A percentile compares a stretch with the other conserved stretches of the same genome.
These are phyloP conservation scores for Hirschfeldia incana DNA, from an alignment of 345 rosid genomes.

Conservation along the genomic window DNA sequence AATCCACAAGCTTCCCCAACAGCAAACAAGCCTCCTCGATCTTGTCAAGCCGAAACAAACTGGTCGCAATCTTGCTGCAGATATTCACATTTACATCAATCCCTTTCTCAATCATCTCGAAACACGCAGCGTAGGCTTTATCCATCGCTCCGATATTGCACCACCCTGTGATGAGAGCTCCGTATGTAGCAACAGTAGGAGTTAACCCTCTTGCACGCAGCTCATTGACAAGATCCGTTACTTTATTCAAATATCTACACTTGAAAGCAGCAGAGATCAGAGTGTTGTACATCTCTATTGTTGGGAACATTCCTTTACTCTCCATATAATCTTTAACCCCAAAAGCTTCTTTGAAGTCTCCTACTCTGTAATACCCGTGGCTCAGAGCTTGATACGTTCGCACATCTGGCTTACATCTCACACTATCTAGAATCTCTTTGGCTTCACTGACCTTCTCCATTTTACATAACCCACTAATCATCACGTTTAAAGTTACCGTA, in stretches of 20 bases:
- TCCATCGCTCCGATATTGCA: slow-evolving; percentile 62
- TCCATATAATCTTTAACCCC: slow-evolving; percentile 53
- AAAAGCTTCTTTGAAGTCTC: slow-evolving; percentile 65
- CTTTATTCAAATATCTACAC: slow-evolving; percentile 43
- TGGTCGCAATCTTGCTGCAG: slow-evolving; percentile 66
- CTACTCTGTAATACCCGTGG: slow-evolving; percentile 76
- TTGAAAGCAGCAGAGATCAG: slow-evolving; percentile 57
- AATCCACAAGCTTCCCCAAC: slow-evolving; percentile 57
- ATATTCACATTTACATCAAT: slow-evolving; percentile 55
- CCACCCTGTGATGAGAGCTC: slow-evolving; percentile 64
- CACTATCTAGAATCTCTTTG: slow-evolving; percentile 55
- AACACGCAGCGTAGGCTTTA: slow-evolving; percentile 57
- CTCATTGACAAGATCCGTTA: slow-evolving; percentile 52
- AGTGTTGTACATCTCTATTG: slow-evolving; percentile 66
- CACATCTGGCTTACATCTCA: slow-evolving; percentile 69
- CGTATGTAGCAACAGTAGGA: slow-evolving; percentile 61
- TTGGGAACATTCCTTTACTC: slow-evolving; percentile 49
- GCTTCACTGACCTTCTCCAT: slow-evolving; percentile 70
- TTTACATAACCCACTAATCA: slow-evolving; percentile 76
- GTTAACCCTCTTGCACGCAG: slow-evolving; percentile 42
- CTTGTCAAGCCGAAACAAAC: slow-evolving; percentile 57
- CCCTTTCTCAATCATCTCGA: slow-evolving; percentile 64
- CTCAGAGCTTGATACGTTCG: slow-evolving; percentile 67
- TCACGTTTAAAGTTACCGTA: slow-evolving; percentile 59
- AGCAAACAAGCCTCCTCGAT: slow-evolving; percentile 66